Evolutionary conservation across 106 monocot genomes (phyloP), one percentile per base, ranked within the genome.

Genomic region (Allium cepa): DNA sequence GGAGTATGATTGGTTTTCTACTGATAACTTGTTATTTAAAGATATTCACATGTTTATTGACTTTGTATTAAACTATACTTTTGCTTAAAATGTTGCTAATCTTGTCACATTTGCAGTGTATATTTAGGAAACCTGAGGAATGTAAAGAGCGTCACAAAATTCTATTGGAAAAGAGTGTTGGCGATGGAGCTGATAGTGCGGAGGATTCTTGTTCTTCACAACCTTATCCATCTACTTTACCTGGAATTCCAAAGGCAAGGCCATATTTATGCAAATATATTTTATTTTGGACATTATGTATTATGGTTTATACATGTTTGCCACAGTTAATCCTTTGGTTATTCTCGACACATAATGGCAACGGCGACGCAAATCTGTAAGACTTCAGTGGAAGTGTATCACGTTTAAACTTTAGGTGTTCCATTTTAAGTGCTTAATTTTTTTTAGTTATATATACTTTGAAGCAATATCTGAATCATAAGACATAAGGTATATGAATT

Each of bases 101-200:
- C 4, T 36, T 57, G 58, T 59, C 69, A 69, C 22, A 59, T 10
- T 75, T 73, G 70, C 83, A 99, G 90, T 87, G 84, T 70, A 90
- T 93, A 47, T 90, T 79, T 66, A 79, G 93, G 18, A 90, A 73
- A 51, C 89, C 99, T 16, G 83, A 79, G 67, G 99, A 90, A 75
- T 99, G 99, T 62, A 99, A 90, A 73, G 99, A 99, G 18, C 86
- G 90, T 7, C 93, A 99, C 66, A 93, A 93, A 76, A 50, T 77
- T 79, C 76, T 99, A 47, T 93, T 87, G 75, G 99, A 99, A 47
- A 87, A 65, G 79, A 90, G 77, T 75, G 49, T 75, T 70, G 88
- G 85, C 77, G 99, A 99, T 81, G 93, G 99, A 16, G 99, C 93
- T 75, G 99, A 99, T 76, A 90, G 90, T 80, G 99, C 99, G n/a